Evolutionary conservation across 2,329 filamentous ascomycete species (phyloP).

Genomic region (Fusarium musae): DNA sequence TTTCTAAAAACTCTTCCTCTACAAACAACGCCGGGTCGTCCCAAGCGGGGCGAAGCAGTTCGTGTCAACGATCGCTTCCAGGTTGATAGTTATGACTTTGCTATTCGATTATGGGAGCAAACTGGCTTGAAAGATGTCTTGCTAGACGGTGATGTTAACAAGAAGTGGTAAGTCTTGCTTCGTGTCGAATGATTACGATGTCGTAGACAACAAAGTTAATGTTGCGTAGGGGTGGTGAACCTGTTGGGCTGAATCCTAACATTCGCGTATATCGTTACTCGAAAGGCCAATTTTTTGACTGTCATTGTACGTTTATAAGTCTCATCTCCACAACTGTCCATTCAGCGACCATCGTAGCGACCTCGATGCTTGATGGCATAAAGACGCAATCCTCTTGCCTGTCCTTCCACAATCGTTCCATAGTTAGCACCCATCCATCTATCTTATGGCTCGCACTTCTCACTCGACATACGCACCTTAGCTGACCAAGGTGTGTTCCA

Average conservation of each 20-base stretch:
- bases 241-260: constrained; percentile 87
- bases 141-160: constrained; percentile 52
- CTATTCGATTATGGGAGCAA: constrained; percentile 77
- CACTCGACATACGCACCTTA: neutral
- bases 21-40: constrained; percentile 79
- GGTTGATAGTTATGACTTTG: constrained; percentile 79
- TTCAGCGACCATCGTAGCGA: neutral
- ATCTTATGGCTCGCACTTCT: neutral
- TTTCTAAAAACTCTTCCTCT: constrained; percentile 78
- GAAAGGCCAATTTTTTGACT: constrained; percentile 89
- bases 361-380: neutral
- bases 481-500: constrained; percentile 7
- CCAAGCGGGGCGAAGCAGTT: constrained; percentile 82
- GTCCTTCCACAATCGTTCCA: neutral
- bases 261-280: constrained; percentile 90
- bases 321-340: neutral
- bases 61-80: constrained; percentile 92
- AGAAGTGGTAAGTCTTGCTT: constrained; percentile 57
- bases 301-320: constrained; percentile 75
- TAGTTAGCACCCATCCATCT: neutral
- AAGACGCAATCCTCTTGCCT: neutral
- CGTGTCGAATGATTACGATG: neutral
- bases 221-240: constrained; percentile 78
- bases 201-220: constrained; percentile 27
- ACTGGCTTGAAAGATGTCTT: constrained; percentile 77